Evolutionary conservation across 257 asterid genomes (phyloP).

Genomic region (Salvia miltiorrhiza): DNA sequence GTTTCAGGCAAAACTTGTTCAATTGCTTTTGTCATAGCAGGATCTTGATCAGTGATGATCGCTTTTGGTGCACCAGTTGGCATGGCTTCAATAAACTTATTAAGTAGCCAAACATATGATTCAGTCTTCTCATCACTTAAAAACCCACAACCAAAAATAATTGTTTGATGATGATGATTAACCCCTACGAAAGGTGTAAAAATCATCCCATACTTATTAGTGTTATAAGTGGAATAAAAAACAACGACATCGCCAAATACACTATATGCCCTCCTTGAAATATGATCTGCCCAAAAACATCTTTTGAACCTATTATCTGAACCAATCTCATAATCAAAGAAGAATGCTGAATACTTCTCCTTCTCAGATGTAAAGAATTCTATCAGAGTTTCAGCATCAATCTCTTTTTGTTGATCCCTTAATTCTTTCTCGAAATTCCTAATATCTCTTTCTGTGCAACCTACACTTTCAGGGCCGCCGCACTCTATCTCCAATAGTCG

Average conservation of each 20-base stretch:
- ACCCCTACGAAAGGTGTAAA: no score
- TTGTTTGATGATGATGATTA: no score
- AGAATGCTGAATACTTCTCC: not conserved
- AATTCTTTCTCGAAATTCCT: not conserved
- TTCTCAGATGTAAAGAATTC: not conserved
- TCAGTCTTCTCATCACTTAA: no score
- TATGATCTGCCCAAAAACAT: not conserved
- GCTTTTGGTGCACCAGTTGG: not conserved
- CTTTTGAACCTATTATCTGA: not conserved
- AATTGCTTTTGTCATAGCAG: not conserved
- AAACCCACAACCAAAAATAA: no score
- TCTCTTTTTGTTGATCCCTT: not conserved
- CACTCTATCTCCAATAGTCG: not conserved
- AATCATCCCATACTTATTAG: not conserved
- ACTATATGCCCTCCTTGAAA: not conserved
- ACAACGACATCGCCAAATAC: not conserved
- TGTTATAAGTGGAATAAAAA: not conserved
- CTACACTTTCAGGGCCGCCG: not conserved
- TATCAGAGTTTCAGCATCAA: not conserved
- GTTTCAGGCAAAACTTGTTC: not conserved
- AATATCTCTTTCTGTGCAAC: not conserved
- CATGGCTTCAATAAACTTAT: not conserved
- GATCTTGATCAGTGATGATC: not conserved
- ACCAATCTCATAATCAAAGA: not conserved
- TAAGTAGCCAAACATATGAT: not conserved